A percentile compares a stretch with the other conserved stretches of the same genome.
phyloP scores from a whole-genome alignment of 768 basidiomycete genomes.

The Macrolepiota dolichaula region DNA sequence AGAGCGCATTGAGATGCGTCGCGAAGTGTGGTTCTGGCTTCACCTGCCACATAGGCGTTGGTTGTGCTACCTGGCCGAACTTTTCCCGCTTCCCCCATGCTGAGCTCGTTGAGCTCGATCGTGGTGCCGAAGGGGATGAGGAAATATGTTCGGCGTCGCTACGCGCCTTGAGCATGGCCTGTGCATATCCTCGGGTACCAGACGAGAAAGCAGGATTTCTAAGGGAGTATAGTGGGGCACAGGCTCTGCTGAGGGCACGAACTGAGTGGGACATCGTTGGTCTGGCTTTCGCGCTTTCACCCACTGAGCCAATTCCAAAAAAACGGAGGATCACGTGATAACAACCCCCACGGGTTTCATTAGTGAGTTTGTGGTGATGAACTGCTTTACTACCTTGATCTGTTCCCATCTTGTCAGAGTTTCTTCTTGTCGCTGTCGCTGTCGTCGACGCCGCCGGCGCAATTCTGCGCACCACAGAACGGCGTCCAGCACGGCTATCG shows the following conservation, averaged over 20 bases:
- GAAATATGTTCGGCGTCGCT: background rate
- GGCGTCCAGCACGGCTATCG: background rate
- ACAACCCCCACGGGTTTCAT: background rate
- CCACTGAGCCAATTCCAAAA: background rate
- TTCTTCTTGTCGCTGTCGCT: background rate
- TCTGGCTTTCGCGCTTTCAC: no score
- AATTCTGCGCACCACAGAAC: background rate
- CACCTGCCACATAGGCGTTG: conserved; percentile 5
- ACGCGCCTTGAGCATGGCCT: background rate
- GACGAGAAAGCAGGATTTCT: background rate
- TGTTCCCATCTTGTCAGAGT: background rate
- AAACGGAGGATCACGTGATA: background rate
- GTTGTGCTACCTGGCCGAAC: conserved; percentile 8
- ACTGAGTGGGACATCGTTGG: conserved; percentile 2
- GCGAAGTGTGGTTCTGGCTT: conserved; percentile 23
- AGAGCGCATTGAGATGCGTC: conserved; percentile 60
- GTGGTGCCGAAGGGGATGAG: background rate
- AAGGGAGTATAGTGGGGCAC: background rate
- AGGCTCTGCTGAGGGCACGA: background rate
- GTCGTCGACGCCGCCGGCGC: conserved; percentile 7
- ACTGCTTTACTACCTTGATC: background rate
- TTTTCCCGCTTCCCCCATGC: conserved; percentile 6
- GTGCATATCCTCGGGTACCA: conserved; percentile 11
- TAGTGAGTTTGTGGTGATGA: background rate
- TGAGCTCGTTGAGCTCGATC: background rate